Conservation (phyloP, 1,284 basidiomycete species). For the Pisolithus thermaeus region DNA sequence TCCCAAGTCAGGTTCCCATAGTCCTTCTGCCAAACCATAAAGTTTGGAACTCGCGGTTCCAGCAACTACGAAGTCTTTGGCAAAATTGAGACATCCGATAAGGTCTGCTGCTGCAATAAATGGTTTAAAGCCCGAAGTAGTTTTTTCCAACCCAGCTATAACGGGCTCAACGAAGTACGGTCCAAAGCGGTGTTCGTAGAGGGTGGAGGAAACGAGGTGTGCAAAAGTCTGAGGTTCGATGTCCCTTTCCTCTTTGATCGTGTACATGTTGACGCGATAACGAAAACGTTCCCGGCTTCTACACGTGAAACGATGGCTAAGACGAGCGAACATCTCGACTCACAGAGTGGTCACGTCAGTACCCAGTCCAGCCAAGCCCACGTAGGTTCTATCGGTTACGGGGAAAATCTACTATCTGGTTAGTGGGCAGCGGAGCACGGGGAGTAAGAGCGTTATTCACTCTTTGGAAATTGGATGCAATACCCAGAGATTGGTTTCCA, state of each 20-base stretch:
- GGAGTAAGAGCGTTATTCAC: slow-evolving; percentile 36
- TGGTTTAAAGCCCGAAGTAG: slow-evolving; percentile 75
- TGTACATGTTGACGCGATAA: slow-evolving; percentile 98
- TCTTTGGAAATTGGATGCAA: slow-evolving; percentile 94
- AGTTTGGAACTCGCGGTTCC: slow-evolving; percentile 93
- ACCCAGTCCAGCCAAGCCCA: slow-evolving; percentile 91
- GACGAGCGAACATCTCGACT: slow-evolving; percentile 24
- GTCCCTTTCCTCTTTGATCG: slow-evolving; percentile 98
- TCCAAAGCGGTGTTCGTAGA: slow-evolving; percentile 95
- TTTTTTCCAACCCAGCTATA: slow-evolving; percentile 83
- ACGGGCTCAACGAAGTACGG: slow-evolving; percentile 98
- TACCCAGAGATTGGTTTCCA: slow-evolving; percentile 84
- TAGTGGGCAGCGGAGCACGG: slow-evolving; percentile 2
- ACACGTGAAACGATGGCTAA: slow-evolving; percentile 8
- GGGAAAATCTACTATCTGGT: slow-evolving; percentile 72
- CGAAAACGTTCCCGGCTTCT: slow-evolving; percentile 81
- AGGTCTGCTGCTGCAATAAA: slow-evolving; percentile 97
- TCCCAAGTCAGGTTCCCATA: slow-evolving; percentile 97
- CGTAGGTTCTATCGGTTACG: slow-evolving; percentile 87
- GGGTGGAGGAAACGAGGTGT: slow-evolving; percentile 92
- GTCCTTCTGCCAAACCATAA: slow-evolving; percentile 95
- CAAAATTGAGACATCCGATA: slow-evolving; percentile 93
- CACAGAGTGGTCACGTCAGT: slow-evolving; percentile 91
- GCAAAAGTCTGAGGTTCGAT: slow-evolving; percentile 97
- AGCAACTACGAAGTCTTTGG: slow-evolving; percentile 95